Percentiles rank a stretch among this genome's conserved stretches.
Evolutionary conservation across 306 rosid species (phyloP).

Genomic region (Morella rubra): DNA sequence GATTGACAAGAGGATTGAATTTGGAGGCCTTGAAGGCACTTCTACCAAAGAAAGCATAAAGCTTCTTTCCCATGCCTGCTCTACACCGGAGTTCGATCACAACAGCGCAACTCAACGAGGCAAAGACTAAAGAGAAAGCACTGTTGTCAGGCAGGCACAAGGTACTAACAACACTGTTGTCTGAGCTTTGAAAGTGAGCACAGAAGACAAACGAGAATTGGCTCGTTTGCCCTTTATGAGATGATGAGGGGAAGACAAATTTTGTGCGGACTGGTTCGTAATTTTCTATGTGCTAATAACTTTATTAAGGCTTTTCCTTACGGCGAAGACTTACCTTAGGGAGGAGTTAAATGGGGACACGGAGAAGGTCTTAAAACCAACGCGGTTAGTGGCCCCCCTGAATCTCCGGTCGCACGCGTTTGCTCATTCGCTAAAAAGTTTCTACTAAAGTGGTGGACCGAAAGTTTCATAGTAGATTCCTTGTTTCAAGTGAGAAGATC

Average conservation of each 20-base stretch:
- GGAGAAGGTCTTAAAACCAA: background rate
- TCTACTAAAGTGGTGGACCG: too few species aligned
- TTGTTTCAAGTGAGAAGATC: too few species aligned
- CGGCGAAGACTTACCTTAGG: background rate
- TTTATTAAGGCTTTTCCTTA: background rate
- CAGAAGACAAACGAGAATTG: constrained; percentile 23
- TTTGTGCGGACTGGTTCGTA: too few species aligned
- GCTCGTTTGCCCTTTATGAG: constrained; percentile 15
- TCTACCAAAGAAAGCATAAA: constrained; percentile 68
- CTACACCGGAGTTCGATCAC: background rate
- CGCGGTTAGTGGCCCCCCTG: background rate
- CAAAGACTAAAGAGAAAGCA: background rate
- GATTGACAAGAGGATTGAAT: constrained; percentile 48
- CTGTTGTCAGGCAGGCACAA: background rate
- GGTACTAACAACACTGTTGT: background rate
- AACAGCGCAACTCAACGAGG: background rate
- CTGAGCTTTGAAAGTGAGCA: background rate
- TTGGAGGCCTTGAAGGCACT: constrained; percentile 50
- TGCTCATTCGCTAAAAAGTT: too few species aligned
- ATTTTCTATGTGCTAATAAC: too few species aligned
- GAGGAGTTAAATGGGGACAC: constrained; percentile 2
- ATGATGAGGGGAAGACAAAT: background rate
- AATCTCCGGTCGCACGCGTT: too few species aligned
- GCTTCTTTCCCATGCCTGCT: constrained; percentile 66
- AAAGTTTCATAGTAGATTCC: too few species aligned